phyloP scores from a whole-genome alignment of 2,329 filamentous ascomycete genomes.

The Botrytis cinerea region DNA sequence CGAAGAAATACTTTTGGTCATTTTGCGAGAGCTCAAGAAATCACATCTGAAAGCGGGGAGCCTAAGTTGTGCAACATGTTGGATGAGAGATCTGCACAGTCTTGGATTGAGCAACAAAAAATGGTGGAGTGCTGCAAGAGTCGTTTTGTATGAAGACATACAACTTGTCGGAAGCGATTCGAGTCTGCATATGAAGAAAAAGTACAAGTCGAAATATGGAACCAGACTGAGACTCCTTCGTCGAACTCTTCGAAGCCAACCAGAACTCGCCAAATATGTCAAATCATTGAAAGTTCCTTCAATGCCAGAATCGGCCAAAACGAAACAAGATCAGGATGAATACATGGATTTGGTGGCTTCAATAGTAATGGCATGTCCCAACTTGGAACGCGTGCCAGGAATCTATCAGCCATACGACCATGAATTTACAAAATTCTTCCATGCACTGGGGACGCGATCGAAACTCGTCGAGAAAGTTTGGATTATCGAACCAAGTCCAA shows the following conservation, averaged over 20 bases:
- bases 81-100: constrained; percentile 61
- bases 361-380: constrained; percentile 65
- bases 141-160: constrained; percentile 54
- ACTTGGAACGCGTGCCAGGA: constrained; percentile 60
- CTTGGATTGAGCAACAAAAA: constrained; percentile 54
- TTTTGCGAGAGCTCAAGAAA: constrained; percentile 55
- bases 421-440: constrained; percentile 56
- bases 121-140: constrained; percentile 51
- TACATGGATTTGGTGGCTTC: constrained; percentile 62
- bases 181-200: constrained; percentile 52
- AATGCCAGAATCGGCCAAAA: constrained; percentile 44
- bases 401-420: constrained; percentile 57
- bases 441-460: constrained; percentile 59
- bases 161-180: constrained; percentile 61
- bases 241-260: constrained; percentile 56
- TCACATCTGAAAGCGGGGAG: constrained; percentile 52
- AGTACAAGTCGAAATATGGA: constrained; percentile 55
- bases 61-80: constrained; percentile 63
- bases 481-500: constrained; percentile 47
- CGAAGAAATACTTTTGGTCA: constrained; percentile 58
- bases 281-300: constrained; percentile 59
- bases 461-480: constrained; percentile 61
- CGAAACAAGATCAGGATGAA: constrained; percentile 45
- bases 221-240: constrained; percentile 58
- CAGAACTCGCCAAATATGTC: constrained; percentile 56